Base-by-base conservation (phyloP, 306 rosid genomes). In the Prunus armeniaca region DNA sequence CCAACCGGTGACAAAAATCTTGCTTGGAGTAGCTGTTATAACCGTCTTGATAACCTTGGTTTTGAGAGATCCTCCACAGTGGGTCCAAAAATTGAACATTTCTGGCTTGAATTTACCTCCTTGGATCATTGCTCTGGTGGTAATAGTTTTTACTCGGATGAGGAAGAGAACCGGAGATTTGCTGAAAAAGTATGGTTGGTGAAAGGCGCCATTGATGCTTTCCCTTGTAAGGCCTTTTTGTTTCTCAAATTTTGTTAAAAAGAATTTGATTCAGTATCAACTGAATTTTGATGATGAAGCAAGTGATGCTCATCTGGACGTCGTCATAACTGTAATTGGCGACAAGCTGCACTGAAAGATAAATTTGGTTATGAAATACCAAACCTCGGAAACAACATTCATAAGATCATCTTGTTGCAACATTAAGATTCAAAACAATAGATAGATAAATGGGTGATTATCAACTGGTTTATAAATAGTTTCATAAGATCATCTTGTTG, bases 71-170 rank as follows among this genome's bases (percentile, higher is more conserved):
- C 74, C 87, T 14, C 91, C 91, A 6, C 87, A 85, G 0, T 92
- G 93, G 91, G n/a, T 90, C 82, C 79, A 84, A 83, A 90, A 89
- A 67, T 68, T 89, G 2, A 88, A 90, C 56, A 22, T 87, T 74
- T 76, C 78, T 10, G 86, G 91, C 24, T 90, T 87, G n/a, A 88
- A 81, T 81, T 82, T 87, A 82, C 89, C 97, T 75, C 97, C 97
- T 38, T 95, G 93, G 98, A 82, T 92, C 81, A 84, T 95, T 73
- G 97, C 97, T 82, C 86, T 93, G 60, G 91, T 87, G 76, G 93
- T 95, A 63, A 77, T 95, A 71, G 97, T 92, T 72, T 92, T 95
- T 76, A 88, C 90, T 17, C 97, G 98, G 55, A 88, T 75, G 86
- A 85, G 97, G 87, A 92, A 92, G 87, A 85, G 96, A 82, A 95